A percentile compares a stretch with the other conserved stretches of the same genome.
Conservation (phyloP, 2,329 filamentous ascomycete genomes). For the Xylariaceae sp. region DNA sequence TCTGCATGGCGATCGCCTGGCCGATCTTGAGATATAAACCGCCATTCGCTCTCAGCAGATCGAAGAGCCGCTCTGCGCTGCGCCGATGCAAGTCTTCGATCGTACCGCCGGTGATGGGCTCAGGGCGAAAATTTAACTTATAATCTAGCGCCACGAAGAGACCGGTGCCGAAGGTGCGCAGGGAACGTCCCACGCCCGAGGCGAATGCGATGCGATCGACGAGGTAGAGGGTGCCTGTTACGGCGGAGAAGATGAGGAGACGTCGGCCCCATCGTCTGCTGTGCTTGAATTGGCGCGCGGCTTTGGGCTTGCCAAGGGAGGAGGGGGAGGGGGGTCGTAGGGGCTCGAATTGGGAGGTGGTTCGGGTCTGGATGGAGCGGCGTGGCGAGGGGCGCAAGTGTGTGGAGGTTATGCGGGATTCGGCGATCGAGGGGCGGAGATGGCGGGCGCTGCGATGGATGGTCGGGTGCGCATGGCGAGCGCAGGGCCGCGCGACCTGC, state of each 20-base stretch:
- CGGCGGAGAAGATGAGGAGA: slow-evolving; percentile 55
- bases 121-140: slow-evolving; percentile 87
- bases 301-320: slow-evolving; percentile 66
- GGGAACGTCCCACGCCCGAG: slow-evolving; percentile 68
- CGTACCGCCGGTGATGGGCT: slow-evolving; percentile 67
- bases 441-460: slow-evolving; percentile 2
- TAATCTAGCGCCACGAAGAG: slow-evolving; percentile 84
- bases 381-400: slow-evolving; percentile 21
- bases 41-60: slow-evolving; percentile 78
- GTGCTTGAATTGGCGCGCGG: slow-evolving; percentile 65
- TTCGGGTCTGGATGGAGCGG: slow-evolving; percentile 26
- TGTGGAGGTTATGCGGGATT: slow-evolving; percentile 14
- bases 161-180: slow-evolving; percentile 75
- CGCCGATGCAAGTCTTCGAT: slow-evolving; percentile 75
- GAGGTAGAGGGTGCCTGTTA: slow-evolving; percentile 58
- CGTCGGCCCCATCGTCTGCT: slow-evolving; percentile 73
- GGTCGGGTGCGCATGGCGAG: slow-evolving; percentile 12
- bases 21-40: slow-evolving; percentile 96
- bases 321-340: slow-evolving; percentile 72
- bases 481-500: slow-evolving; percentile 16
- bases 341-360: slow-evolving; percentile 48
- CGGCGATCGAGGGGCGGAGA: slow-evolving; percentile 3
- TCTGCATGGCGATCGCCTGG: slow-evolving; percentile 98
- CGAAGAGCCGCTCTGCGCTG: slow-evolving; percentile 76
- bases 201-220: slow-evolving; percentile 73